Conservation (phyloP, 768 basidiomycete species). For the Mycena kentingensis region DNA sequence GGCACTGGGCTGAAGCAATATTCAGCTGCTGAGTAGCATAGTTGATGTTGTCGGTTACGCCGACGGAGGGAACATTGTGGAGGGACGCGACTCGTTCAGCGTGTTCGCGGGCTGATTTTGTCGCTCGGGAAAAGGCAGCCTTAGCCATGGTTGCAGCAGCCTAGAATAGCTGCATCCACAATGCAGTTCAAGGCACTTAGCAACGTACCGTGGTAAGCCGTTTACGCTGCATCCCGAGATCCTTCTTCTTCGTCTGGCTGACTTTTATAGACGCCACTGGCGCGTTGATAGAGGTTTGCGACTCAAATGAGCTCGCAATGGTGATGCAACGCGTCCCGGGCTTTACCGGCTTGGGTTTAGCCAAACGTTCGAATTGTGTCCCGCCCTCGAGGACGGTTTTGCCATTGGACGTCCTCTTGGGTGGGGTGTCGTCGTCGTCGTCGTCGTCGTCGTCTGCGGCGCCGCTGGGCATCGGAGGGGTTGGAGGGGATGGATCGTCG, state of each 20-base stretch:
- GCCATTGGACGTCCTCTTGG: neutral
- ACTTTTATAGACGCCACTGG: slow-evolving; percentile 2
- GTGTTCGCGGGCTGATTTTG: neutral
- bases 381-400: neutral
- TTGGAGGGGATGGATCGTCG: too few species aligned
- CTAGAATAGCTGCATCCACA: neutral
- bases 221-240: neutral
- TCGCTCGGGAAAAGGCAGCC: neutral
- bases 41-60: neutral
- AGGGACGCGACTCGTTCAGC: neutral
- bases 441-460: too few species aligned
- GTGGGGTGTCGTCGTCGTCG: too few species aligned
- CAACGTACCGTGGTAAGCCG: neutral
- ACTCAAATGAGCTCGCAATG: neutral
- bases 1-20: neutral
- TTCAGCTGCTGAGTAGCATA: neutral
- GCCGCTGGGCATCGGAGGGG: too few species aligned
- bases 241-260: neutral
- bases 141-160: neutral
- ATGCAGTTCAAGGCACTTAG: neutral
- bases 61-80: neutral
- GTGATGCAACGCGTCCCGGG: neutral
- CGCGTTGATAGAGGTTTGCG: neutral
- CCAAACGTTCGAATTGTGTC: neutral
- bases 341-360: neutral